Conservation (phyloP, 2,329 filamentous ascomycete genomes). For the Cercospora citrullina region DNA sequence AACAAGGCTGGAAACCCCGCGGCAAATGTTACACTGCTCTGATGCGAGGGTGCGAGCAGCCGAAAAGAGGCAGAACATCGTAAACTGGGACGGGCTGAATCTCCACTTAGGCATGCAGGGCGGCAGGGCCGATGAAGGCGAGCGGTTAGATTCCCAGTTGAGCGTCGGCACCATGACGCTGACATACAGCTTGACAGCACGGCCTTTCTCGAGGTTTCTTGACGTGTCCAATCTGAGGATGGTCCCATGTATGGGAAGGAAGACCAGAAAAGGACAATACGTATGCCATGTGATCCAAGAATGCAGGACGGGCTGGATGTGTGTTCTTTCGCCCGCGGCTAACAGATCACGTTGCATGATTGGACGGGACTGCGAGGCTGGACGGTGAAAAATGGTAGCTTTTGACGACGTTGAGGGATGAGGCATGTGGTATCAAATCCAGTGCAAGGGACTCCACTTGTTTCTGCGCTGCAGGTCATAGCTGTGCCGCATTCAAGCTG, state of each 20-base stretch:
- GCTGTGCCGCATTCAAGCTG: neutral
- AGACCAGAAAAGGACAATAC: neutral
- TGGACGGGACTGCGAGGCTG: neutral
- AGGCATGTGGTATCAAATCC: neutral
- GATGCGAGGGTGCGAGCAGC: neutral
- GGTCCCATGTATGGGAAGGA: neutral
- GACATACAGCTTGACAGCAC: neutral
- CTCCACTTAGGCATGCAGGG: neutral
- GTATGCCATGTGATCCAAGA: neutral
- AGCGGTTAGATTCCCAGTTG: neutral
- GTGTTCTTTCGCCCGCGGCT: neutral
- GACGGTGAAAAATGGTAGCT: neutral
- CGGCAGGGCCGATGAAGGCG: neutral
- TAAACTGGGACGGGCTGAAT: neutral
- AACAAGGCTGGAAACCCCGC: neutral
- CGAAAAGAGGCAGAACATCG: neutral
- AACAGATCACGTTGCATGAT: neutral
- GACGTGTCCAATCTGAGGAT: neutral
- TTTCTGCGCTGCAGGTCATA: neutral
- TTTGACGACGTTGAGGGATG: neutral
- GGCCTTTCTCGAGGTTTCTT: neutral
- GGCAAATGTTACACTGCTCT: neutral
- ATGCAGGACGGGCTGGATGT: neutral
- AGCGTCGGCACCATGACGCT: neutral
- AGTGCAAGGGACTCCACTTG: neutral